Conservation (phyloP, 1,284 basidiomycete species). For the Irpex lacteus region DNA sequence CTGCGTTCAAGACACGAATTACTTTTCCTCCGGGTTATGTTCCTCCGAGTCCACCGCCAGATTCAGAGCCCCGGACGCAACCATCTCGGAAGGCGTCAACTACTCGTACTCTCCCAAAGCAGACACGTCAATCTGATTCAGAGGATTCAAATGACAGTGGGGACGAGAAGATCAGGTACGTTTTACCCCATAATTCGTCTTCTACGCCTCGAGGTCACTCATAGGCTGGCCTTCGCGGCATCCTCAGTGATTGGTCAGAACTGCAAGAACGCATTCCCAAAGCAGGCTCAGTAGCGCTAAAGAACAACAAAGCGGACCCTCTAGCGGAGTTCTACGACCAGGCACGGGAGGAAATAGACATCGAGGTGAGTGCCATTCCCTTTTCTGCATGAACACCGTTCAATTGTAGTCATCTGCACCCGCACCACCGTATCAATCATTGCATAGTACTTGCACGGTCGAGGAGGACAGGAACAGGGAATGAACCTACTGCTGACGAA, state of each 20-base stretch:
- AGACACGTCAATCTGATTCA: background rate
- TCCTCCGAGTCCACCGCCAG: background rate
- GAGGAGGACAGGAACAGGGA: background rate
- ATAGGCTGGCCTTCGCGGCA: background rate
- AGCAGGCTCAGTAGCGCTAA: background rate
- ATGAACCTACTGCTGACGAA: background rate
- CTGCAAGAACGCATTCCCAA: background rate
- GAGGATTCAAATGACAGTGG: background rate
- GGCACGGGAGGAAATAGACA: slow-evolving; percentile 47
- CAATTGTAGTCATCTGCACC: background rate
- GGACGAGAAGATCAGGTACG: background rate
- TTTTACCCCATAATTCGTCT: background rate
- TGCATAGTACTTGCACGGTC: background rate
- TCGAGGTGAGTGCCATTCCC: slow-evolving; percentile 31
- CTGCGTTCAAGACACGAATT: slow-evolving; percentile 8
- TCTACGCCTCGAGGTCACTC: background rate
- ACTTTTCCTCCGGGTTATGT: background rate
- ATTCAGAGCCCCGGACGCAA: background rate
- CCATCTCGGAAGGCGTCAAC: background rate
- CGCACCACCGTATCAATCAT: background rate
- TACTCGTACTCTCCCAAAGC: background rate
- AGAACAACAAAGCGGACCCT: slow-evolving; percentile 41
- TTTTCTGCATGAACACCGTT: background rate
- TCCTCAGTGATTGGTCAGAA: background rate
- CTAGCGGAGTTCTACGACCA: slow-evolving; percentile 59